Conservation (phyloP, 169 alveolate genomes). For the Cryptosporidium xiaoi region DNA sequence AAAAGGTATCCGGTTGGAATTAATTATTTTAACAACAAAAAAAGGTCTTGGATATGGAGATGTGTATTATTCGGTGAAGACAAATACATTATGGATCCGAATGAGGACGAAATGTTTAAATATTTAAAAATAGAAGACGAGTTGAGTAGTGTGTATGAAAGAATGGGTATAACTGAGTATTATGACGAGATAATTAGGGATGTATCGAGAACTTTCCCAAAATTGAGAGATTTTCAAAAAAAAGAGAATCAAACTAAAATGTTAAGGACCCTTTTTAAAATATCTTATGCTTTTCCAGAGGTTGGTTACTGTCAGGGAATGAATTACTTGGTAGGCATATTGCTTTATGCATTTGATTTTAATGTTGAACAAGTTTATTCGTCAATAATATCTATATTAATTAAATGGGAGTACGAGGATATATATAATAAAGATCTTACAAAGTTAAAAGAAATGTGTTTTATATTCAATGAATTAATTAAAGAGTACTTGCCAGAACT, state of each 20-base stretch:
- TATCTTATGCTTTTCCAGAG: conserved; percentile 45
- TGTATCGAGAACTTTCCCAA: conserved; percentile 55
- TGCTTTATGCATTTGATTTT: conserved; percentile 39
- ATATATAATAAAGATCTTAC: conserved; percentile 36
- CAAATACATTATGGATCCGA: neutral
- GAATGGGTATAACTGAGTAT: neutral
- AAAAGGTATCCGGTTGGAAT: conserved; percentile 44
- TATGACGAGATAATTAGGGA: conserved; percentile 52
- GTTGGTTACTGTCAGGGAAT: conserved; percentile 74
- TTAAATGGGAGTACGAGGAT: conserved; percentile 67
- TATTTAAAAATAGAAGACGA: neutral
- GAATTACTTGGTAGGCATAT: conserved; percentile 58
- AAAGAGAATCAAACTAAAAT: conserved; percentile 40
- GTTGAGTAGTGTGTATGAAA: neutral
- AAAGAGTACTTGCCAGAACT: conserved; percentile 36
- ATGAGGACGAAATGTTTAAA: neutral
- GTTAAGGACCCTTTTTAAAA: conserved; percentile 27
- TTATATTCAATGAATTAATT: conserved; percentile 43
- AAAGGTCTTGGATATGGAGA: conserved; percentile 58
- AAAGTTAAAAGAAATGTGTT: conserved; percentile 65
- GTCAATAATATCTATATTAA: conserved; percentile 39
- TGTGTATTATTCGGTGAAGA: conserved; percentile 67
- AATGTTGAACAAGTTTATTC: conserved; percentile 36
- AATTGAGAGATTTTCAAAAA: conserved; percentile 20
- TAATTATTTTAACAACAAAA: conserved; percentile 1